These are phyloP conservation scores for Fraxinus sp. DNA, from an alignment of 305 asterid genomes.

Conservation along the genomic window DNA sequence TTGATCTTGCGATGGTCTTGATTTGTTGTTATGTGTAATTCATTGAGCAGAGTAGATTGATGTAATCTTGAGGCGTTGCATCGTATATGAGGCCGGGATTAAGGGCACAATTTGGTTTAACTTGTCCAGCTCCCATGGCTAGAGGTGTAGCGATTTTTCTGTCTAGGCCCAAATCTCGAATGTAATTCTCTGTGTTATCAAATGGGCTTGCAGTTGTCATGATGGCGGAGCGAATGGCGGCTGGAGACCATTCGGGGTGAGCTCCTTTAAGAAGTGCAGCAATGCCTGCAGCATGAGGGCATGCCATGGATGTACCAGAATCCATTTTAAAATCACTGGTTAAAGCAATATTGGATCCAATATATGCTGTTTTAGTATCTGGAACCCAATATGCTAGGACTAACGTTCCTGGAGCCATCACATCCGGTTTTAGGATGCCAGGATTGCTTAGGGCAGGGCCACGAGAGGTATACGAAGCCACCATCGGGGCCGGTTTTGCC, in stretches of 20 bases:
- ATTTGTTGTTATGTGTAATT: conserved; percentile 41
- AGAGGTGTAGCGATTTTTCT: conserved; percentile 36
- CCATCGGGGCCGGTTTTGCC: conserved; percentile 36
- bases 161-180: conserved; percentile 29
- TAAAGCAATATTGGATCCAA: conserved; percentile 19
- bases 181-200: conserved; percentile 34
- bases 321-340: conserved; percentile 20
- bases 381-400: conserved; percentile 51
- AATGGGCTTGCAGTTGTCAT: conserved; percentile 44
- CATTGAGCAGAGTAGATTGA: conserved; percentile 49
- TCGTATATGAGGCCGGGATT: conserved; percentile 56
- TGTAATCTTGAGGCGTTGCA: conserved; percentile 44
- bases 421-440: conserved; percentile 43
- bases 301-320: conserved; percentile 64
- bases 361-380: background rate
- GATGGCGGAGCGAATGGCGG: conserved; percentile 59
- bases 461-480: conserved; percentile 36
- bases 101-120: conserved; percentile 51
- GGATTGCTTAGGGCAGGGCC: conserved; percentile 49
- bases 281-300: conserved; percentile 55
- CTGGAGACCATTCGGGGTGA: conserved; percentile 53
- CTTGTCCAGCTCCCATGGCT: conserved; percentile 50
- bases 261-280: conserved; percentile 43
- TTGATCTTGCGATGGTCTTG: conserved; percentile 38
- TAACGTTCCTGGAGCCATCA: conserved; percentile 53